Percentiles rank a stretch among this genome's conserved stretches.
phyloP scores from a whole-genome alignment of 2,329 filamentous ascomycete genomes.

The Claviceps citrina region DNA sequence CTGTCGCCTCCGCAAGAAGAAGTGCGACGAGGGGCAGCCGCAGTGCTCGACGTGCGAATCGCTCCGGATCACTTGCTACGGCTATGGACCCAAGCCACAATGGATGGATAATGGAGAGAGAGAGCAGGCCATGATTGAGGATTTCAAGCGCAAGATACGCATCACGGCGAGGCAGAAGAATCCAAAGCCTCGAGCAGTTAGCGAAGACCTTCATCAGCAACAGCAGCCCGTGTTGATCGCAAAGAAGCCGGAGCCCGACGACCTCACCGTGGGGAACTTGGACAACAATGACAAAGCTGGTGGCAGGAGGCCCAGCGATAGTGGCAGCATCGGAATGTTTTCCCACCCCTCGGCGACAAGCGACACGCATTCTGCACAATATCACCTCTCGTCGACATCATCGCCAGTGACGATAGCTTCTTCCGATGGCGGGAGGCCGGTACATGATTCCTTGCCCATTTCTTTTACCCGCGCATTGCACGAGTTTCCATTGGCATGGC shows the following conservation, averaged over 20 bases:
- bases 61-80: constrained; percentile 12
- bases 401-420: not conserved
- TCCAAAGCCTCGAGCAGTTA: not conserved
- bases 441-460: not conserved
- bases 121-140: constrained; percentile 15
- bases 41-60: constrained; percentile 13
- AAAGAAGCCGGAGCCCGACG: not conserved
- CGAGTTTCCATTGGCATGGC: not conserved
- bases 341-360: not conserved
- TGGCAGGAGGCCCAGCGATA: not conserved
- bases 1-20: constrained; percentile 15
- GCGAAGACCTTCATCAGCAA: not conserved
- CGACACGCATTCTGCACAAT: too few species aligned
- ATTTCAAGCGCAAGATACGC: constrained; percentile 13
- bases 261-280: not conserved
- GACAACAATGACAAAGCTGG: not conserved
- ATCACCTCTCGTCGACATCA: not conserved
- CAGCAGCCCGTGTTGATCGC: not conserved
- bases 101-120: constrained; percentile 18
- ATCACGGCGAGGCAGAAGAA: constrained; percentile 10
- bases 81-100: constrained; percentile 18
- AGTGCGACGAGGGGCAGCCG: constrained; percentile 14
- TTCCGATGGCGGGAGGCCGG: not conserved
- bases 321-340: not conserved
- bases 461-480: not conserved